Evolutionary conservation across 2,329 filamentous ascomycete genomes (phyloP).

Genomic region (Fusarium sterilihyphosum): DNA sequence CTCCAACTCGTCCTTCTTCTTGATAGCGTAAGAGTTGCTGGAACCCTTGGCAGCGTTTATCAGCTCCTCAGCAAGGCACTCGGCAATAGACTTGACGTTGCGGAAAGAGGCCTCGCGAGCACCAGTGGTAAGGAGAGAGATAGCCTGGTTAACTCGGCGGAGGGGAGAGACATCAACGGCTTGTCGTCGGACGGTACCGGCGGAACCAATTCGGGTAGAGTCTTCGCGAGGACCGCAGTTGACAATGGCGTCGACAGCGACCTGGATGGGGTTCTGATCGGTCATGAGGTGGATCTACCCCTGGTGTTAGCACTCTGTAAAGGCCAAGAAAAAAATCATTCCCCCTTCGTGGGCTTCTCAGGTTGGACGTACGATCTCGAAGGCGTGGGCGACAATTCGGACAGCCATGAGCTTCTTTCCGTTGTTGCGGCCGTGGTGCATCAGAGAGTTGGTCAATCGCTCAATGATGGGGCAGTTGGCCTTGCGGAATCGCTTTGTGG

Average conservation of each 20-base stretch:
- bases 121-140: slow-evolving; percentile 98
- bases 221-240: slow-evolving; percentile 99
- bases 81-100: slow-evolving; percentile 99
- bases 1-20: slow-evolving; percentile 99
- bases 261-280: slow-evolving; percentile 99
- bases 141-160: slow-evolving; percentile 99
- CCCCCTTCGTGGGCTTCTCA: slow-evolving; percentile 1
- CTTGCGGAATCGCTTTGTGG: slow-evolving; percentile 99
- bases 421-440: slow-evolving; percentile 99
- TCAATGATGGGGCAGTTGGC: slow-evolving; percentile 99
- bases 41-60: slow-evolving; percentile 99
- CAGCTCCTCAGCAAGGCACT: slow-evolving; percentile 99
- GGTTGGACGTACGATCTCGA: slow-evolving; percentile 89
- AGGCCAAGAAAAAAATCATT: neutral
- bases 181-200: slow-evolving; percentile 99
- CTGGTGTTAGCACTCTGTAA: slow-evolving; percentile 43
- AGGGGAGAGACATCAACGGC: slow-evolving; percentile 99
- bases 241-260: slow-evolving; percentile 99
- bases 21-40: slow-evolving; percentile 99
- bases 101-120: slow-evolving; percentile 99
- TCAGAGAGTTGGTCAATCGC: slow-evolving; percentile 99
- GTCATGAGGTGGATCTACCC: slow-evolving; percentile 99
- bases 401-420: slow-evolving; percentile 99
- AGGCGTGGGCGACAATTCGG: slow-evolving; percentile 97
- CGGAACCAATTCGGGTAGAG: slow-evolving; percentile 98